Evolutionary conservation across 2,329 filamentous ascomycete genomes (phyloP).

Genomic region (Phialophora tarda): DNA sequence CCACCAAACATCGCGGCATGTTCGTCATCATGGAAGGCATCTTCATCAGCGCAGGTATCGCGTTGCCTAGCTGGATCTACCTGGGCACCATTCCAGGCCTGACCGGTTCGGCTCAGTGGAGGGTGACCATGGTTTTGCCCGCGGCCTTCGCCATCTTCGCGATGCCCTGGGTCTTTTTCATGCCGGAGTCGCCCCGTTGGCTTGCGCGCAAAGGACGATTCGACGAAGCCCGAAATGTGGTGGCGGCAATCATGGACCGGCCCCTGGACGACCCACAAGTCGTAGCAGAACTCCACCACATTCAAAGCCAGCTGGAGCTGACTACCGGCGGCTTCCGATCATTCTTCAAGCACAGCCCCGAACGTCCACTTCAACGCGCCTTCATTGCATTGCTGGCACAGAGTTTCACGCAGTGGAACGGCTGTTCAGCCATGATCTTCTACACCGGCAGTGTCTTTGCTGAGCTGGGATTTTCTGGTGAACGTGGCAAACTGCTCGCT

Average conservation of each 20-base stretch:
- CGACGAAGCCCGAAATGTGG: conserved; percentile 56
- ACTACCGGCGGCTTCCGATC: conserved; percentile 10
- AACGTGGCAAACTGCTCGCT: conserved; percentile 9
- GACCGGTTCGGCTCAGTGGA: conserved; percentile 9
- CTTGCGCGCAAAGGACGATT: conserved; percentile 61
- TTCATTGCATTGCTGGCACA: conserved; percentile 10
- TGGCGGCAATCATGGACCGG: conserved; percentile 40
- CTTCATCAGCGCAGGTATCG: conserved; percentile 15
- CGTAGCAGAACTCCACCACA: conserved; percentile 10
- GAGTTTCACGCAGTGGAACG: conserved; percentile 4
- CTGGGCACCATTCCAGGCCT: conserved; percentile 8
- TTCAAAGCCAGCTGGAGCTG: conserved; percentile 5
- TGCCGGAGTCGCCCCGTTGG: conserved; percentile 65
- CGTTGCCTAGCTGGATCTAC: conserved; percentile 9
- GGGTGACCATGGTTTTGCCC: conserved; percentile 13
- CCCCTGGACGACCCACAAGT: neutral
- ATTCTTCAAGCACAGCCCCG: conserved; percentile 13
- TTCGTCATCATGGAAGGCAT: conserved; percentile 16
- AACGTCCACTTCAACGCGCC: conserved; percentile 16
- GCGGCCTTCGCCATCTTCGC: conserved; percentile 9
- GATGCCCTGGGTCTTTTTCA: conserved; percentile 52
- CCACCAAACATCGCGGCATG: conserved; percentile 8
- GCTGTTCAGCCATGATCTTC: conserved; percentile 14
- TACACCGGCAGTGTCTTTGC: conserved; percentile 13
- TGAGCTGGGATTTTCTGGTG: conserved; percentile 8